phyloP scores from a whole-genome alignment of 257 asterid genomes.

The Agastache rugosa region DNA sequence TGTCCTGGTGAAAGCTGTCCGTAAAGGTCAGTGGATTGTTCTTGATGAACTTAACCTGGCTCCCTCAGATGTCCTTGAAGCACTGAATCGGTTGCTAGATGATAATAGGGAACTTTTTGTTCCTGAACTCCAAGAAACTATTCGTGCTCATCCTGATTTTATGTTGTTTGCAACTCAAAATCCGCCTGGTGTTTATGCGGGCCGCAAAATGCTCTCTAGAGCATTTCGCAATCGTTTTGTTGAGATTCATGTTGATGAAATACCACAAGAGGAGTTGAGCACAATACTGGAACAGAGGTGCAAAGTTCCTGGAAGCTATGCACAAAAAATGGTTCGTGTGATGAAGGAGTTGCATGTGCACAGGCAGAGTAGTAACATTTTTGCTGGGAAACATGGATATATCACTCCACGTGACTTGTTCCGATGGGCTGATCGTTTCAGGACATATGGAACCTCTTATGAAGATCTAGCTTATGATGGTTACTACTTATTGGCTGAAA shows the following conservation, averaged over 20 bases:
- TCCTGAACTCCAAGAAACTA: constrained; percentile 81
- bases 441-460: constrained; percentile 54
- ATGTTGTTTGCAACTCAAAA: constrained; percentile 99
- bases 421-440: constrained; percentile 91
- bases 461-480: constrained; percentile 91
- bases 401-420: constrained; percentile 97
- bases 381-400: constrained; percentile 99
- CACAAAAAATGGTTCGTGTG: constrained; percentile 80
- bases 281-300: constrained; percentile 78
- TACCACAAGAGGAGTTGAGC: constrained; percentile 86
- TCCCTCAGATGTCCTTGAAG: constrained; percentile 98
- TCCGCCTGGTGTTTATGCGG: constrained; percentile 92
- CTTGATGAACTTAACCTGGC: constrained; percentile 97
- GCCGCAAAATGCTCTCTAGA: constrained; percentile 92
- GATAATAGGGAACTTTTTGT: constrained; percentile 95
- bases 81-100: constrained; percentile 87
- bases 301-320: constrained; percentile 66
- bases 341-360: constrained; percentile 92
- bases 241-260: constrained; percentile 98
- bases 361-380: constrained; percentile 85
- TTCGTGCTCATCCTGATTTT: constrained; percentile 83
- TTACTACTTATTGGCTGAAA: constrained; percentile 88
- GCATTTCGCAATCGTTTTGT: constrained; percentile 99
- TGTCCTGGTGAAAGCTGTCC: constrained; percentile 90
- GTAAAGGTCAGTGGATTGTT: constrained; percentile 93